Conservation (phyloP, 208 protist species). For the Leishmania martiniquensis region DNA sequence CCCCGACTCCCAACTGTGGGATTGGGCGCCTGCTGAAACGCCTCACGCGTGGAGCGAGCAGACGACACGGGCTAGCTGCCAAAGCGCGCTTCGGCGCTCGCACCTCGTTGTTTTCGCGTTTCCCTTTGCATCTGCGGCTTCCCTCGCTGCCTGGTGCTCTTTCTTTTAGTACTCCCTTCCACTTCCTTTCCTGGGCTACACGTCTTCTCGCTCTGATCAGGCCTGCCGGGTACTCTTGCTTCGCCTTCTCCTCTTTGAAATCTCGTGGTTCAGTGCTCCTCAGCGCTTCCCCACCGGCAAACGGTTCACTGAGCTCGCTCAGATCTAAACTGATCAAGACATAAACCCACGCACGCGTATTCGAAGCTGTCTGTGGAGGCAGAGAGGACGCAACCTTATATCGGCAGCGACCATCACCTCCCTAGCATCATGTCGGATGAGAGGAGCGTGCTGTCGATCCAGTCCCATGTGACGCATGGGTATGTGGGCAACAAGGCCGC, state of each 20-base stretch:
- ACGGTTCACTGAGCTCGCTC: background rate
- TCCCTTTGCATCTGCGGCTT: background rate
- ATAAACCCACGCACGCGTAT: background rate
- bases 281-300: background rate
- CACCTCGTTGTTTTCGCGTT: too few relatives aligned
- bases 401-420: too few relatives aligned
- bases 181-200: background rate
- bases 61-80: too few relatives aligned
- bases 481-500: conserved; percentile 97
- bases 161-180: too few relatives aligned
- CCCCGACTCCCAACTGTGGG: conserved; percentile 4
- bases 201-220: too few relatives aligned
- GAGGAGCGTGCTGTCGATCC: conserved; percentile 93
- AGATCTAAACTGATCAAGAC: too few relatives aligned
- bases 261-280: background rate
- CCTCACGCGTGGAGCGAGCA: too few relatives aligned
- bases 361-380: background rate
- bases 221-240: background rate
- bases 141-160: background rate
- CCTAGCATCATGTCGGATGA: conserved; percentile 23
- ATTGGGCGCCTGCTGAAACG: too few relatives aligned
- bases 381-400: background rate
- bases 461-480: conserved; percentile 96
- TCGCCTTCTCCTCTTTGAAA: background rate
- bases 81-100: background rate